Base-by-base conservation (phyloP, 768 basidiomycete species). In the Leucosporidium yakuticum region DNA sequence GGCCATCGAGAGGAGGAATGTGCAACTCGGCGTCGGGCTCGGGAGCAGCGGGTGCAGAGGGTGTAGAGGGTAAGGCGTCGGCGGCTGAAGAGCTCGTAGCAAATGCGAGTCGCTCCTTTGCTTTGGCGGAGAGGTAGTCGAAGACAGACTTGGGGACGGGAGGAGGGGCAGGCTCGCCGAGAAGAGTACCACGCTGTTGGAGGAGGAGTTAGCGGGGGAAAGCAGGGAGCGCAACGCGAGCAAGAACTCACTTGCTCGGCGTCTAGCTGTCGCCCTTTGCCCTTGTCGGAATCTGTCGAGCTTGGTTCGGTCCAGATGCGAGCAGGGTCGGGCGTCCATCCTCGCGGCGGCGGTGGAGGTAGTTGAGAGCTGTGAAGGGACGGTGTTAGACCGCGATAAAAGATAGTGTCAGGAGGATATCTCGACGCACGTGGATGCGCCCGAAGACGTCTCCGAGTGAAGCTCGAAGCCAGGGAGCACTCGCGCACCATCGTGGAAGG, bases 81-180 rank as follows among this genome's bases (percentile, higher is more conserved):
- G 68, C 11, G 69, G 69, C 14, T 3, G 44, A 19, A 59, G 68
- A 44, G n/a, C 69, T 60, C 1, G 77, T 74, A 31, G 78, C 55
- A 1, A 74, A 61, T 9, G 79, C 79, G n/a, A 99, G 83, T 9
- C 94, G 87, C 68, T 96, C 93, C 64, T 86, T 85, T 74, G 95
- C 91, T 75, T 93, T 94, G 71, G 88, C 85, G 0, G 96, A 95
- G 77, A 98, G 85, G 77, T 87, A 98, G 55, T 98, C 94, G 77
- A 95, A 97, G 21, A 99, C 85, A 0, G 95, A 97, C 17, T 86
- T 85, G 7, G 89, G 85, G 20, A 83, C 84, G 4, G 86, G 79
- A 19, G 86, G 83, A 17, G 90, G 81, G 1, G 27, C 27, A 4
- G 29, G 85, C 79, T 98, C 96, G 63, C 94, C 94, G 0, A 98